Conservation (phyloP, 257 asterid genomes). For the Oldenlandia corymbosa region DNA sequence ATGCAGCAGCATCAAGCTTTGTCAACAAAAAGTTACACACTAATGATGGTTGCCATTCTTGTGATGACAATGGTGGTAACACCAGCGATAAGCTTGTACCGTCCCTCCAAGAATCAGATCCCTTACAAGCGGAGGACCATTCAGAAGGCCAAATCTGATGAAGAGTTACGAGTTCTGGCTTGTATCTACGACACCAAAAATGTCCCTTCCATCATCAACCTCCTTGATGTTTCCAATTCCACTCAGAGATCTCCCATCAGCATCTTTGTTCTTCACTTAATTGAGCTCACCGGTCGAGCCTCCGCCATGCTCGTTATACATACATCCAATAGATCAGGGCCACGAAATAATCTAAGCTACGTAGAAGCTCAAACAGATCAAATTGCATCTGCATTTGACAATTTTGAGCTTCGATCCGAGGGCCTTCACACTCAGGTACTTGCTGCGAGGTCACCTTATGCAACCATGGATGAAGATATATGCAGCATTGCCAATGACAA, state of each 20-base stretch:
- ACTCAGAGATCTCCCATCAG: conserved; percentile 41
- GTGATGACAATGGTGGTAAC: conserved; percentile 62
- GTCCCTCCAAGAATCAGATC: conserved; percentile 33
- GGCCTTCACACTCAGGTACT: conserved; percentile 61
- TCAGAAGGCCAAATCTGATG: conserved; percentile 60
- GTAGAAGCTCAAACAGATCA: conserved; percentile 65
- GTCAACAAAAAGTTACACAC: conserved; percentile 45
- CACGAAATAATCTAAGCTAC: conserved; percentile 47
- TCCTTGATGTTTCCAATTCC: conserved; percentile 64
- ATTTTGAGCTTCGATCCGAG: conserved; percentile 64
- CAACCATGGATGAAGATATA: conserved; percentile 86
- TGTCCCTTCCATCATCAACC: conserved; percentile 56
- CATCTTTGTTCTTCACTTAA: conserved; percentile 65
- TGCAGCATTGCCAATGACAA: conserved; percentile 66
- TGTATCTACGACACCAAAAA: conserved; percentile 59
- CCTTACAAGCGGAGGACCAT: conserved; percentile 75
- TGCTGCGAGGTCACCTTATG: conserved; percentile 55
- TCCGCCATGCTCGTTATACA: conserved; percentile 65
- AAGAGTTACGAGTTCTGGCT: conserved; percentile 64
- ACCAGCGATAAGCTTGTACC: conserved; percentile 39
- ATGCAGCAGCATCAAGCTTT: no score
- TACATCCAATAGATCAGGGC: conserved; percentile 44
- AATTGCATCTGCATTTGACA: conserved; percentile 62
- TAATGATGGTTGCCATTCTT: conserved; percentile 60
- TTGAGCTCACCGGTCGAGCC: conserved; percentile 85